Percentiles rank a stretch among this genome's conserved stretches.
phyloP scores from a whole-genome alignment of 768 basidiomycete species.

The Hygrophorus russula region DNA sequence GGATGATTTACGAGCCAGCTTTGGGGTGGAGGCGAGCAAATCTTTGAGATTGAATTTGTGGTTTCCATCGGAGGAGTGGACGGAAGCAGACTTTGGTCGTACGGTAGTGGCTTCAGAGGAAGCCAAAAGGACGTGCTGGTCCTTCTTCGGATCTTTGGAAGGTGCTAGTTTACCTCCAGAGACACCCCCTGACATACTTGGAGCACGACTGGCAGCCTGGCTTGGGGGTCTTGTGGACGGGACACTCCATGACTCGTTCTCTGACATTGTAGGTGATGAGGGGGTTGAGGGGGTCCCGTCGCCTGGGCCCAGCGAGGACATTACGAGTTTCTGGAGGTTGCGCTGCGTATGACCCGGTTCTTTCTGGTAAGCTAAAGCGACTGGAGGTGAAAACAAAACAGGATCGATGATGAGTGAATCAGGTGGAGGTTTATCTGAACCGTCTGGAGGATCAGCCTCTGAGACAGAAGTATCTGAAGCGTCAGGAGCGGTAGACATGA shows the following conservation, averaged over 20 bases:
- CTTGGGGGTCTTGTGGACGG: slow-evolving; percentile 55
- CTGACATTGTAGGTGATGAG: slow-evolving; percentile 41
- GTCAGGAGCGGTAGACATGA: slow-evolving; percentile 30
- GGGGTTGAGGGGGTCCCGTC: slow-evolving; percentile 22
- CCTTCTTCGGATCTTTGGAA: slow-evolving; percentile 3
- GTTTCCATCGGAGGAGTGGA: slow-evolving; percentile 44
- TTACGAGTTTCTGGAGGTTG: slow-evolving; percentile 29
- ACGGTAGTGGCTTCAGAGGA: slow-evolving; percentile 13
- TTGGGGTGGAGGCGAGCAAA: slow-evolving; percentile 63
- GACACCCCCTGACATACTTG: slow-evolving; percentile 33
- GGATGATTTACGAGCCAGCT: slow-evolving; percentile 57
- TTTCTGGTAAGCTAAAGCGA: slow-evolving; percentile 35
- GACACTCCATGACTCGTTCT: slow-evolving; percentile 38
- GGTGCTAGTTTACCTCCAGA: slow-evolving; percentile 23
- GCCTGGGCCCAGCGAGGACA: slow-evolving; percentile 22
- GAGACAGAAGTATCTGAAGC: slow-evolving; percentile 39
- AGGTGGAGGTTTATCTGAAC: slow-evolving; percentile 50
- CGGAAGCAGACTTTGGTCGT: slow-evolving; percentile 26
- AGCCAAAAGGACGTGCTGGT: slow-evolving; percentile 10
- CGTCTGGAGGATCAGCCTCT: slow-evolving; percentile 46
- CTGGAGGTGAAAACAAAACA: slow-evolving; percentile 42
- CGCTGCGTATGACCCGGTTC: slow-evolving; percentile 37
- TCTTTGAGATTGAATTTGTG: slow-evolving; percentile 82
- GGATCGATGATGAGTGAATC: slow-evolving; percentile 11
- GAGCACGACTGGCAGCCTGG: slow-evolving; percentile 33